Base-by-base conservation (phyloP, 352 stramenopile genomes). In the Pythium insidiosum region DNA sequence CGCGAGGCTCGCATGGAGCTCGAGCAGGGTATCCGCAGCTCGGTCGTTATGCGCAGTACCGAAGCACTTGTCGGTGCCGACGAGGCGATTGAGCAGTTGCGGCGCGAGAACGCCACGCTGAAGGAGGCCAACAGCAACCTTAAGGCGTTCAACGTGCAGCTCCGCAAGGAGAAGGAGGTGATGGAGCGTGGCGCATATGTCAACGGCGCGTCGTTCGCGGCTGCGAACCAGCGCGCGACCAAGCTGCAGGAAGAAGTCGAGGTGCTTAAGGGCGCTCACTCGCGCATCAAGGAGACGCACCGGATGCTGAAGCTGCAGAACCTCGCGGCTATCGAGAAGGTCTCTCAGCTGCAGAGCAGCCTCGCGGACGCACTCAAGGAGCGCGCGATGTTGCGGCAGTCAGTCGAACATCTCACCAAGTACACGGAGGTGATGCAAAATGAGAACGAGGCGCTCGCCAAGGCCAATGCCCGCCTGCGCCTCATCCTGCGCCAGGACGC, bases 101-200 rank as follows among this genome's bases (percentile, higher is more conserved):
- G 79, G 24, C 68, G 67, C 18, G 82, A 94, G 46, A 94, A 91
- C 46, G 68, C 76, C 6, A 26, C 73, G 11, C 58, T 94, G n/a
- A 94, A 91, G 57, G 82, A 94, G 41, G 70, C 73, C 12, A 92
- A 82, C 46, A 82, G 61, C 20, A 83, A 87, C 58, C 39, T 94
- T n/a, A 94, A 94, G 62, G 69, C 72, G 9, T 88, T 81, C 43
- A 84, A 81, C 34, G 69, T 68, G 25, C 70, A 87, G 60, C 66
- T 94, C 20, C 80, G 80, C 43, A 94, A 94, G 63, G 82, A 94
- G 56, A 94, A 94, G 57, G 81, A 92, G 33, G 74, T 87, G 18
- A 91, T 94, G 79, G 81, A 94, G 54, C 79, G 81, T 55, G 81
- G 81, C 11, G 79, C 78, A 20, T 91, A 91, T 47, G 81, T 92